phyloP scores from a whole-genome alignment of 176 grass and related monocot genomes.

The Oryza officinalis region DNA sequence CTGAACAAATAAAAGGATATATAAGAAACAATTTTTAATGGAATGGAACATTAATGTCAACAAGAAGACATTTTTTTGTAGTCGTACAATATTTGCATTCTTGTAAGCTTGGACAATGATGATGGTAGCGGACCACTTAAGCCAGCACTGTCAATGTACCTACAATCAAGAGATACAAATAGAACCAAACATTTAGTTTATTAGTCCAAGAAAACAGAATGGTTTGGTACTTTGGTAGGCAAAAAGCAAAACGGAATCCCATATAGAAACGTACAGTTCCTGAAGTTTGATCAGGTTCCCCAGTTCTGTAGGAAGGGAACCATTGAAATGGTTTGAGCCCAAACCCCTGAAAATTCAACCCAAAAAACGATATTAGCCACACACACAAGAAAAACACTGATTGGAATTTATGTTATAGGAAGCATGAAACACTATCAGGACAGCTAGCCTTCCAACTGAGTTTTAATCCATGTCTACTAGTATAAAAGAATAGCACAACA shows the following conservation, averaged over 20 bases:
- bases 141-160: conserved; percentile 77
- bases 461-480: neutral
- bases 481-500: neutral
- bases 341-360: conserved; percentile 52
- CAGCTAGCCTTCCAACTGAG: neutral
- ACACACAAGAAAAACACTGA: neutral
- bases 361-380: neutral
- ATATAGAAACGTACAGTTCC: conserved; percentile 52
- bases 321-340: conserved; percentile 66
- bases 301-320: conserved; percentile 65
- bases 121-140: conserved; percentile 59
- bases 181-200: neutral
- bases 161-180: conserved; percentile 30
- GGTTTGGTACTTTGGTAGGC: neutral
- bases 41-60: neutral
- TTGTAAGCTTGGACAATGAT: conserved; percentile 64
- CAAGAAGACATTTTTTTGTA: neutral
- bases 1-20: conserved; percentile 33
- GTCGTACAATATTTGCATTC: conserved; percentile 44
- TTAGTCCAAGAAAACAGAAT: conserved; percentile 12
- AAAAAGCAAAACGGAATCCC: neutral
- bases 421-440: neutral
- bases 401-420: neutral
- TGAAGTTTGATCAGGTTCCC: conserved; percentile 61
- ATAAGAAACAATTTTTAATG: conserved; percentile 18